Evolutionary conservation across 352 stramenopile species (phyloP).

Genomic region (Halophytophthora batemanensis): DNA sequence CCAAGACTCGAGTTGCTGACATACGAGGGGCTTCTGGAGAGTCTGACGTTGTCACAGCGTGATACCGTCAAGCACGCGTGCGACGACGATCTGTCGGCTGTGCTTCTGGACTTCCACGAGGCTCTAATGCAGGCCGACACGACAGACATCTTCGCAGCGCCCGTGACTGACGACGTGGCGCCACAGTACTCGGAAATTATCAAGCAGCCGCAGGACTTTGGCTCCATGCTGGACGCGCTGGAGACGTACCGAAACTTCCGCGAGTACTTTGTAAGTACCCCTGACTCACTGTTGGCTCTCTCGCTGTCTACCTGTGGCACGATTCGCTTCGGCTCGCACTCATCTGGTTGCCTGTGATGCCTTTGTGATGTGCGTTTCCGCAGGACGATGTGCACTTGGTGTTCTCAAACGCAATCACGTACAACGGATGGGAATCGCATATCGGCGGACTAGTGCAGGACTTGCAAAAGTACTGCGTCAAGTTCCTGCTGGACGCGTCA

Average conservation of each 20-base stretch:
- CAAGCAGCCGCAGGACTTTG: conserved; percentile 91
- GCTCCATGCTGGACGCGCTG: conserved; percentile 89
- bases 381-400: conserved; percentile 73
- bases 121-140: conserved; percentile 71
- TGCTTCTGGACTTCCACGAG: conserved; percentile 74
- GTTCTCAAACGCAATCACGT: conserved; percentile 78
- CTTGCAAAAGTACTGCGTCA: conserved; percentile 66
- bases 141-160: conserved; percentile 80
- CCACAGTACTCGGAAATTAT: conserved; percentile 92
- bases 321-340: background rate
- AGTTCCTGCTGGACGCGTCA: conserved; percentile 70
- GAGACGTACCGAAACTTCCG: conserved; percentile 61
- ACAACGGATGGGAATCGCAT: conserved; percentile 64
- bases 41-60: conserved; percentile 49
- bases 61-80: conserved; percentile 53
- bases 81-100: conserved; percentile 46
- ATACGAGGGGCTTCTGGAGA: conserved; percentile 42
- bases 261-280: conserved; percentile 75
- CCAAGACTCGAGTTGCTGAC: conserved; percentile 36
- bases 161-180: conserved; percentile 90
- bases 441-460: conserved; percentile 62
- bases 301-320: background rate
- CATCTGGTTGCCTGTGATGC: background rate
- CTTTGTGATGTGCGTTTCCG: conserved; percentile 2
- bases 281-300: conserved; percentile 8